phyloP scores from a whole-genome alignment of 108 stramenopile genomes.

The Pelagomonas calceolata region DNA sequence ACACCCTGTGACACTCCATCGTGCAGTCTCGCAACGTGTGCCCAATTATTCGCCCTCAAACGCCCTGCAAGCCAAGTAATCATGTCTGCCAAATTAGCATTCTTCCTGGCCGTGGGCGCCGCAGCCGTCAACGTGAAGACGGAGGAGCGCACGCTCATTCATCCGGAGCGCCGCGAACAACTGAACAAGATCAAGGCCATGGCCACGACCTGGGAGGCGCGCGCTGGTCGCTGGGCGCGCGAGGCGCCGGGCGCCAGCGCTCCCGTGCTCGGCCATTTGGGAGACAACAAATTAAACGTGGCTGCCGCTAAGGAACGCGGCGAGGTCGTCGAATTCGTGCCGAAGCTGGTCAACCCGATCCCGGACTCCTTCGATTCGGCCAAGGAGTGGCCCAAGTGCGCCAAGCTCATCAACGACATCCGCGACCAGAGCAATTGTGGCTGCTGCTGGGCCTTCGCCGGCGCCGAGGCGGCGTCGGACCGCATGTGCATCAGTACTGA shows the following conservation, averaged over 20 bases:
- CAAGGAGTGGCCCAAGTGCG: conserved; percentile 17
- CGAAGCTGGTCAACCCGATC: neutral
- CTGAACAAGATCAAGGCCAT: neutral
- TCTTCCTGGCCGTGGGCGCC: too few species aligned
- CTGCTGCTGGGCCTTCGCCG: conserved; percentile 30
- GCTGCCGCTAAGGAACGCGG: conserved; percentile 7
- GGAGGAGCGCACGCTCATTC: too few species aligned
- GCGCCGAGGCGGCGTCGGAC: conserved; percentile 19
- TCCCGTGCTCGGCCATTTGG: neutral
- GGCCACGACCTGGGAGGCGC: conserved; percentile 8
- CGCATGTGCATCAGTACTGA: conserved; percentile 29
- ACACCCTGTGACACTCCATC: too few species aligned
- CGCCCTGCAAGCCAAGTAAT: too few species aligned
- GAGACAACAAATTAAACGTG: neutral
- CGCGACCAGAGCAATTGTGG: conserved; percentile 29
- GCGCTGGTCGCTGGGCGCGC: neutral
- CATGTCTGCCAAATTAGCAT: too few species aligned
- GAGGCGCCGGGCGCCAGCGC: conserved; percentile 2
- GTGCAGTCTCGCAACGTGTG: too few species aligned
- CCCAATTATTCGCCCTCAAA: too few species aligned
- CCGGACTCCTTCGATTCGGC: conserved; percentile 18
- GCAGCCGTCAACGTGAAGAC: too few species aligned
- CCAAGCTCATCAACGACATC: conserved; percentile 15
- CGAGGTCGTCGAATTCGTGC: neutral
- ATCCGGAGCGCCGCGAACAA: neutral